These are phyloP conservation scores for Yamadazyma siamensis DNA, from an alignment of 1,139 yeast genomes.

Conservation along the genomic window DNA sequence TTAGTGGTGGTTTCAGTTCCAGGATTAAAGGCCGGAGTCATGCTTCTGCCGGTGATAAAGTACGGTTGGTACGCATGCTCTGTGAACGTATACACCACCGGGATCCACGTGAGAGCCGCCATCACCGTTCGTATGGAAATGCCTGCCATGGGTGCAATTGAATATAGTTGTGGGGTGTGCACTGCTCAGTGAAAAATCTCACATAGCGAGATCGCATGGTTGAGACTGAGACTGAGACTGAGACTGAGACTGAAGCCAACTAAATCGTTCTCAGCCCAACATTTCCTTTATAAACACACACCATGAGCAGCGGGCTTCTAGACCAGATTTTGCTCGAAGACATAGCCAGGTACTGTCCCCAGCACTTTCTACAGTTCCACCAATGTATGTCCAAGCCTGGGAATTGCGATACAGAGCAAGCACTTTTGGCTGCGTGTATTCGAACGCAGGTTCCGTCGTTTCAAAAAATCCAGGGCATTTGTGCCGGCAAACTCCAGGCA, in stretches of 20 bases:
- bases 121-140: conserved; percentile 18
- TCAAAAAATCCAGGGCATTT: conserved; percentile 56
- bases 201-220: too few relatives aligned
- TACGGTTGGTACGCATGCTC: conserved; percentile 75
- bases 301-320: conserved; percentile 19
- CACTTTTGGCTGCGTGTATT: conserved; percentile 53
- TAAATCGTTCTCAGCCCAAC: too few relatives aligned
- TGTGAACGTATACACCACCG: conserved; percentile 66
- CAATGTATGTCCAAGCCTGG: conserved; percentile 54
- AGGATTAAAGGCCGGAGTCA: conserved; percentile 90
- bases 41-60: conserved; percentile 76
- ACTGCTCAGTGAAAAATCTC: too few relatives aligned
- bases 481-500: conserved; percentile 51
- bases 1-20: conserved; percentile 42
- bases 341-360: conserved; percentile 65
- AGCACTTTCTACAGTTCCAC: conserved; percentile 60
- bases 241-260: too few relatives aligned
- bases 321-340: conserved; percentile 34
- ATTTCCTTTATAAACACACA: too few relatives aligned
- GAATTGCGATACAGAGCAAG: conserved; percentile 51
- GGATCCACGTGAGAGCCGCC: conserved; percentile 61
- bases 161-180: too few relatives aligned
- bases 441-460: conserved; percentile 59
- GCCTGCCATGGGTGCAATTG: too few relatives aligned
- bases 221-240: too few relatives aligned